These are phyloP conservation scores for Neocallimastix lanati DNA, from an alignment of 192 early-diverging fungal species.

Conservation along the genomic window DNA sequence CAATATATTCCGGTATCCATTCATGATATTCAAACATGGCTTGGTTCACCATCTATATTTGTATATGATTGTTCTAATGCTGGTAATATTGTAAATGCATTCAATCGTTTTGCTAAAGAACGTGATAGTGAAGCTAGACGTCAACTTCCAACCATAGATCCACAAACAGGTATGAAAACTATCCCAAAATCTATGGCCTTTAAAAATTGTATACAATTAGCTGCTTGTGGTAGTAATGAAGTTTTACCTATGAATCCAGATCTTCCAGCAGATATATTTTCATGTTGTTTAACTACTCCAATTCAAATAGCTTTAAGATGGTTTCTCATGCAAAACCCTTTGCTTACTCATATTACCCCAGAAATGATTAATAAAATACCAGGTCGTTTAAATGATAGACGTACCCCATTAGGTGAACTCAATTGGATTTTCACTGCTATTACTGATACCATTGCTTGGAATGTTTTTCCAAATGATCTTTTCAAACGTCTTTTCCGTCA, in stretches of 20 bases:
- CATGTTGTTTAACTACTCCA: slow-evolving; percentile 87
- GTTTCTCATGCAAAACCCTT: slow-evolving; percentile 73
- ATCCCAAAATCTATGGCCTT: slow-evolving; percentile 5
- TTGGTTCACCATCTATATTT: slow-evolving; percentile 88
- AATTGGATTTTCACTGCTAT: slow-evolving; percentile 99
- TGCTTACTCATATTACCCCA: slow-evolving; percentile 47
- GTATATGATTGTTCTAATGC: slow-evolving; percentile 94
- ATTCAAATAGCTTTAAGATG: slow-evolving; percentile 82
- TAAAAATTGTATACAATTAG: slow-evolving; percentile 81
- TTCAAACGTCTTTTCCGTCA: slow-evolving; percentile 84
- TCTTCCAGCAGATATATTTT: slow-evolving; percentile 92
- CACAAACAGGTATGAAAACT: slow-evolving; percentile 5
- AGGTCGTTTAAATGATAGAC: slow-evolving; percentile 70
- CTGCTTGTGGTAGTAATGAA: slow-evolving; percentile 69
- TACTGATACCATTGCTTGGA: slow-evolving; percentile 98
- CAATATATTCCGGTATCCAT: slow-evolving; percentile 94
- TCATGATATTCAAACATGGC: slow-evolving; percentile 79
- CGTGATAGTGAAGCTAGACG: slow-evolving; percentile 46
- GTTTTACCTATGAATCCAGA: slow-evolving; percentile 80
- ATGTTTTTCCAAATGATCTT: slow-evolving; percentile 63
- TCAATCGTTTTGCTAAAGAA: slow-evolving; percentile 72
- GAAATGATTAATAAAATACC: slow-evolving; percentile 77
- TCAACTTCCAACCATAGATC: slow-evolving; percentile 6
- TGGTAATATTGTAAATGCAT: slow-evolving; percentile 73
- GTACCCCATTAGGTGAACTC: slow-evolving; percentile 87